Conservation (phyloP, 495 filamentous ascomycete species). For the Entonaema liquescens region DNA sequence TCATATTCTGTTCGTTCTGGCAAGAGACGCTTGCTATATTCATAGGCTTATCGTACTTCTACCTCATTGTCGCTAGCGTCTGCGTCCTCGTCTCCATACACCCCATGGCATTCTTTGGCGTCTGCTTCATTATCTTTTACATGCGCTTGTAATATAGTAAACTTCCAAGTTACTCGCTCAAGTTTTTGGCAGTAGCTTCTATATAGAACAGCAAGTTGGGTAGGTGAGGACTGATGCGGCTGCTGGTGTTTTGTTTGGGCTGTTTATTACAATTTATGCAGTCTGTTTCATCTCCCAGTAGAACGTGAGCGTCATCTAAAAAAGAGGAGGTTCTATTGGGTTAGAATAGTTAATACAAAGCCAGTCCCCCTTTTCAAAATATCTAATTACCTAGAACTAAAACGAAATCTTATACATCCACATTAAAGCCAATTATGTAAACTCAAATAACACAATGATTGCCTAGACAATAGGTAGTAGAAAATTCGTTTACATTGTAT, state of each 20-base stretch:
- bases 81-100: conserved; percentile 3
- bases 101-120: neutral
- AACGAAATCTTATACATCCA: too few relatives aligned
- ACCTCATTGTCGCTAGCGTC: neutral
- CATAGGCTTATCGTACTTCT: neutral
- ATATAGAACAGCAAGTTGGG: neutral
- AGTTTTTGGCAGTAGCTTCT: neutral
- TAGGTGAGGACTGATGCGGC: neutral
- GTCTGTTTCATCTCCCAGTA: neutral
- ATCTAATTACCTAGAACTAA: too few relatives aligned
- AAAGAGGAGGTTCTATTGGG: neutral
- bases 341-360: neutral
- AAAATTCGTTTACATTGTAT: too few relatives aligned
- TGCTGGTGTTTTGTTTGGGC: neutral
- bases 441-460: too few relatives aligned
- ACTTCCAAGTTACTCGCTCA: neutral
- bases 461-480: too few relatives aligned
- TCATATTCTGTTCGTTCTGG: neutral
- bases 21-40: neutral
- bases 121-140: neutral
- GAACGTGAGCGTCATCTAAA: neutral
- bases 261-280: neutral
- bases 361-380: too few relatives aligned
- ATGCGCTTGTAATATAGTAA: neutral
- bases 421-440: too few relatives aligned